phyloP scores from a whole-genome alignment of 2,329 filamentous ascomycete species.

The Trichothecium sympodiale region DNA sequence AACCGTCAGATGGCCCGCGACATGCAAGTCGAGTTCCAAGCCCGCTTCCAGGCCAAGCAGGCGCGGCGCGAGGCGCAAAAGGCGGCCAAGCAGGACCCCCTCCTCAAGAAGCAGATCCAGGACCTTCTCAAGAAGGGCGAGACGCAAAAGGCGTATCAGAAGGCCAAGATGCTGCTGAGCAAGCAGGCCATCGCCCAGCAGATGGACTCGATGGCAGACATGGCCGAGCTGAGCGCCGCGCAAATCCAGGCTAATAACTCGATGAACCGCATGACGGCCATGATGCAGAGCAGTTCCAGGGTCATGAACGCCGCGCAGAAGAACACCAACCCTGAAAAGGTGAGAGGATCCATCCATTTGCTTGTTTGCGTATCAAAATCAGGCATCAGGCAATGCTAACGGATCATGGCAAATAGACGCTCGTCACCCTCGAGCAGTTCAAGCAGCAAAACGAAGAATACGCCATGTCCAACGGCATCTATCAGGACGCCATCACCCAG shows the following conservation, averaged over 20 bases:
- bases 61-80: constrained; percentile 50
- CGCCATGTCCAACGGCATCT: constrained; percentile 59
- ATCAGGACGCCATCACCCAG: constrained; percentile 74
- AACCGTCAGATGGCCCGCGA: constrained; percentile 48
- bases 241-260: constrained; percentile 55
- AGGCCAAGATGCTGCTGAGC: constrained; percentile 50
- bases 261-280: constrained; percentile 54
- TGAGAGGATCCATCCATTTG: constrained; percentile 11
- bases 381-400: not conserved
- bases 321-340: constrained; percentile 47
- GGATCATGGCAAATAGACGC: constrained; percentile 26
- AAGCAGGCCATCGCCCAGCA: constrained; percentile 52
- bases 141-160: constrained; percentile 51
- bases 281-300: constrained; percentile 47
- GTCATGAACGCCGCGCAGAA: constrained; percentile 49
- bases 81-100: constrained; percentile 48
- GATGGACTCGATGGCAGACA: constrained; percentile 55
- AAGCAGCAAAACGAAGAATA: constrained; percentile 53
- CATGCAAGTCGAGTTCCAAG: constrained; percentile 53
- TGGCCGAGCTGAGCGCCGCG: constrained; percentile 47
- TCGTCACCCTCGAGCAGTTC: constrained; percentile 50
- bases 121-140: constrained; percentile 52
- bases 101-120: constrained; percentile 53
- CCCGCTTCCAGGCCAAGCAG: constrained; percentile 52
- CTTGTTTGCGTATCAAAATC: not conserved